These are phyloP conservation scores for Yamadazyma kitorensis DNA, from an alignment of 805 yeast species.

Conservation along the genomic window DNA sequence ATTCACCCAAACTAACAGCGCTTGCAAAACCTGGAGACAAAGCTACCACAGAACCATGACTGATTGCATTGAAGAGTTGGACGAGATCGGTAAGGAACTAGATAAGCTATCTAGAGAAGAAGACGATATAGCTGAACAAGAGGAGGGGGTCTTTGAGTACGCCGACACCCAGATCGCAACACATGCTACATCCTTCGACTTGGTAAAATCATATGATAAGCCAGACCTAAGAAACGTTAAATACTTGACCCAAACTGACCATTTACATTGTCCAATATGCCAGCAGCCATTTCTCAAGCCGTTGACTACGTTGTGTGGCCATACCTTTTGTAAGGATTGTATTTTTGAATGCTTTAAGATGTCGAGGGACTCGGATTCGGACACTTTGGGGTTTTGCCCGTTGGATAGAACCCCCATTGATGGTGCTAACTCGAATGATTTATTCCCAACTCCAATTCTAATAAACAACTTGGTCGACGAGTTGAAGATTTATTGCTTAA, in stretches of 20 bases:
- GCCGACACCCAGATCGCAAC: background rate
- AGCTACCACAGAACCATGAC: conserved; percentile 3
- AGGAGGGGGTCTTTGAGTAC: background rate
- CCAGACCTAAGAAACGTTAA: conserved; percentile 31
- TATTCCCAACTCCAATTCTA: conserved; percentile 52
- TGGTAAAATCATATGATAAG: conserved; percentile 9
- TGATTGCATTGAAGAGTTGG: conserved; percentile 6
- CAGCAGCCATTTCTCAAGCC: conserved; percentile 62
- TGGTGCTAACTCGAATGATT: conserved; percentile 26
- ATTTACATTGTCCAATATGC: conserved; percentile 59
- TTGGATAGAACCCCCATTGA: conserved; percentile 54
- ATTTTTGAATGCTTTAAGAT: conserved; percentile 43
- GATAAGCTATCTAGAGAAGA: background rate
- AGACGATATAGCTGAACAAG: background rate
- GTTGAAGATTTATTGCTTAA: conserved; percentile 54
- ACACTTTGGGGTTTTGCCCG: conserved; percentile 44
- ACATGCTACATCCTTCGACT: conserved; percentile 2
- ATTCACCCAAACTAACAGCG: too few relatives aligned
- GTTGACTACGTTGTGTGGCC: conserved; percentile 63
- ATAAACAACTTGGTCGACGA: conserved; percentile 62
- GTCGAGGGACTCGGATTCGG: conserved; percentile 22
- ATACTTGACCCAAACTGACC: conserved; percentile 30
- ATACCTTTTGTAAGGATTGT: conserved; percentile 62
- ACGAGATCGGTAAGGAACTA: conserved; percentile 4
- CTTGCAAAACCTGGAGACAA: background rate